Percentiles rank a stretch among this genome's conserved stretches.
These are phyloP conservation scores for Sporisorium sorghi DNA, from an alignment of 1,284 basidiomycete genomes.

Conservation along the genomic window DNA sequence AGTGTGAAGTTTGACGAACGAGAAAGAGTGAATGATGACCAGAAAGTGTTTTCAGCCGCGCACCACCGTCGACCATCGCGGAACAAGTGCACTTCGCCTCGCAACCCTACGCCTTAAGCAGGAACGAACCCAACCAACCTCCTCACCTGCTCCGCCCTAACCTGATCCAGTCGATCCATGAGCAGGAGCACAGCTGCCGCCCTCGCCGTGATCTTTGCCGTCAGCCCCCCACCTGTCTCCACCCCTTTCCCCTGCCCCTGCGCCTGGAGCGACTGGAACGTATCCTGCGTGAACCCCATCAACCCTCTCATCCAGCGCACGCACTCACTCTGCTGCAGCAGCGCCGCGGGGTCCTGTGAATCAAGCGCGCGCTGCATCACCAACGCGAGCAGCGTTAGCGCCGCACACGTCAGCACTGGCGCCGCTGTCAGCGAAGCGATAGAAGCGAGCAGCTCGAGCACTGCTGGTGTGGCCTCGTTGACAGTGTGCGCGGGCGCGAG, in stretches of 20 bases:
- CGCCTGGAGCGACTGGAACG: slow-evolving; percentile 16
- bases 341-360: not conserved
- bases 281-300: not conserved
- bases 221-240: not conserved
- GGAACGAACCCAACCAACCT: slow-evolving; percentile 14
- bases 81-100: too few relatives aligned
- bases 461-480: not conserved
- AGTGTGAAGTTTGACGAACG: too few relatives aligned
- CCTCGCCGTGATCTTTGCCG: slow-evolving; percentile 4
- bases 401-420: not conserved
- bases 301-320: not conserved
- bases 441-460: slow-evolving; percentile 20
- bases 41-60: too few relatives aligned
- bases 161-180: slow-evolving; percentile 19
- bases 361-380: not conserved
- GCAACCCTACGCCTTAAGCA: too few relatives aligned
- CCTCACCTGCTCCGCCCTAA: not conserved
- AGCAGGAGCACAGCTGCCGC: slow-evolving; percentile 23
- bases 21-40: too few relatives aligned
- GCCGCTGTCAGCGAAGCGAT: not conserved
- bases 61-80: too few relatives aligned
- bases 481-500: slow-evolving; percentile 1
- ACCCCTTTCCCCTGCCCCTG: not conserved
- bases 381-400: slow-evolving; percentile 1
- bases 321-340: not conserved